Base-by-base conservation (phyloP, 768 basidiomycete genomes). In the Coprinopsis strossmayeri region DNA sequence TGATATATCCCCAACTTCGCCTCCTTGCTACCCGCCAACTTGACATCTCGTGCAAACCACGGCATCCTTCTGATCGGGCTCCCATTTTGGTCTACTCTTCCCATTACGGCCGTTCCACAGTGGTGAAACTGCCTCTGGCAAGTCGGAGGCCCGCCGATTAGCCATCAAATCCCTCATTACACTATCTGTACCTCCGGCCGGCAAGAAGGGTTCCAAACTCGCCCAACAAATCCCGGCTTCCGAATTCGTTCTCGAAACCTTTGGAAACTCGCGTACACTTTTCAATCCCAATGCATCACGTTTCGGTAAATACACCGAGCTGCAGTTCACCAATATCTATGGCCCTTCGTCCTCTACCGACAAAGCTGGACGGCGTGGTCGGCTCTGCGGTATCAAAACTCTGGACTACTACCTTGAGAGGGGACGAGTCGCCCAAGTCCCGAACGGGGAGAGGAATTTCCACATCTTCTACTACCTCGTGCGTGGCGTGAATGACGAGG, bases 391-490 rank as follows among this genome's bases (percentile, higher is more conserved):
- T 53, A 72, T 91, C 62, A 98, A 98, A 66, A 94, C 92, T 0
- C 82, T 98, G 54, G 93, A 97, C 61, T 97, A 99, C 69, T 95
- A 95, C 67, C 78, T 99, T 45, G 92, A 97, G 64, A 75, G 89
- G 46, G 89, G 84, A 57, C 82, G 93, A 9, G 91, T 97, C n/a
- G 78, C 91, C 4, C 81, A 82, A 18, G 79, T 88, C 0, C 88
- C 91, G 0, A 88, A 85, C 0, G 93, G 92, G 47, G 94, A 99
- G 65, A 81, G 94, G 10, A 97, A 96, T 56, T 97, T 98, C 63
- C 93, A 99, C 64, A 92, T 95, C 28, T 96, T 98, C 67, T 97
- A 98, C 63, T 96, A 96, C 64, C 80, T 99, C 59, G 82, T 94
- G 50, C 87, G 91, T 0, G 95, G 96, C 21, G 92, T 93, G 1